Base-by-base conservation (phyloP, 2,329 filamentous ascomycete species). In the Sclerotinia minor region DNA sequence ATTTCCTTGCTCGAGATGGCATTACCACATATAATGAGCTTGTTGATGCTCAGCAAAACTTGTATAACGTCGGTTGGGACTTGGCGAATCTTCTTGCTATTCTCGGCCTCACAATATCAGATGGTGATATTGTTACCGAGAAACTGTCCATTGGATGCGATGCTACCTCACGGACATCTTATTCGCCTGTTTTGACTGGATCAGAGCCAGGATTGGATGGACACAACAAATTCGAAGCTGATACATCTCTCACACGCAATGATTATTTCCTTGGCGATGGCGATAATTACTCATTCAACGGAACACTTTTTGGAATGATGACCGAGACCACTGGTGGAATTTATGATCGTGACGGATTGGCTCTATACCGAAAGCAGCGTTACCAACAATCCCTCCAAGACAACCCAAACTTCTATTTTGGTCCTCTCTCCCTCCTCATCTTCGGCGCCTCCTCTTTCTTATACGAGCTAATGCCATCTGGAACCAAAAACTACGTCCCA, bases 221-320 rank as follows among this genome's bases (percentile, higher is more conserved):
- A 24, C 84, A 86, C 74, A 84, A 84, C 72, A 80, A 81, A 64
- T 81, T 84, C 71, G 83, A 85, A 76, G 77, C 80, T 2, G 84
- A 85, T 74, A 81, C 80, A 0, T 84, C 82, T 53, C 78, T 79
- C 60, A 84, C 83, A 0, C 81, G 83, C 1, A 79, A 81, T 58
- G 83, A 85, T 60, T 74, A 85, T 0, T 76, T 73, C 66, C 26
- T 49, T 9, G 52, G 6, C 47, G 17, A 53, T 71, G 73, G 64
- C 8, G 44, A 65, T 38, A 65, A 65, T 21, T 75, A 69, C 64
- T 66, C 63, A 17, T 73, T 75, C 69, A 75, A 75, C 54, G 72
- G 73, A 4, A 74, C 71, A 78, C n/a, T 82, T 75, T 74, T 72
- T 53, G 58, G 64, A 17, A 72, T 71, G 71, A 74, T 74, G 72